Conservation (phyloP, 768 basidiomycete genomes). For the Kwoniella sp. region DNA sequence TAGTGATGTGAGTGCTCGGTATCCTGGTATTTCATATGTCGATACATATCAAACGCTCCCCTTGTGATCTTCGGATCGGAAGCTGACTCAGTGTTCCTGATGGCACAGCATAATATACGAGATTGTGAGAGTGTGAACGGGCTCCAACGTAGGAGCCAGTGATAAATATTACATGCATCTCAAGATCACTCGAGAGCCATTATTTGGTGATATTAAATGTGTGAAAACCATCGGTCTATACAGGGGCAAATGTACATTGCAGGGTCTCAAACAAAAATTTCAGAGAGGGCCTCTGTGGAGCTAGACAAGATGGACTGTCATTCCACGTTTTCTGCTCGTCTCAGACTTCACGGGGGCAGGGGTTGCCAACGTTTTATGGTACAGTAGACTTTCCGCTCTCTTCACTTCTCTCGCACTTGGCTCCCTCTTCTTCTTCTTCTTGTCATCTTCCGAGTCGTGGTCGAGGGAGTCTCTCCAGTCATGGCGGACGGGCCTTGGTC, state of each 20-base stretch:
- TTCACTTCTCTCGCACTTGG: constrained; percentile 4
- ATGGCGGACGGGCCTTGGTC: constrained; percentile 7
- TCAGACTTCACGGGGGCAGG: neutral
- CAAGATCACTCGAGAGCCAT: no score
- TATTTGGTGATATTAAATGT: no score
- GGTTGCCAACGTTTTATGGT: constrained; percentile 1
- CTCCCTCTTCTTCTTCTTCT: neutral
- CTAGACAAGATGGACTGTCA: neutral
- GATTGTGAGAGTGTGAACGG: constrained; percentile 64
- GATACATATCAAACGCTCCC: neutral
- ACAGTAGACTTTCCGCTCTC: constrained; percentile 6
- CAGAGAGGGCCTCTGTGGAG: no score
- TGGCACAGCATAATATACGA: constrained; percentile 70
- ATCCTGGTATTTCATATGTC: no score
- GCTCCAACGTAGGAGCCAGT: neutral
- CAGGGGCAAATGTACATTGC: no score
- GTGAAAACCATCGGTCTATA: no score
- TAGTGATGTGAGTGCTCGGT: constrained; percentile 62
- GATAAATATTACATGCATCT: no score
- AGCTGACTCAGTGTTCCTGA: constrained; percentile 9
- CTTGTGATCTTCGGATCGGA: neutral
- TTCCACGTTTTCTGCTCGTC: neutral
- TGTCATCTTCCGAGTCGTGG: neutral
- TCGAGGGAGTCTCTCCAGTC: constrained; percentile 7
- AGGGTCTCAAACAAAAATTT: no score